Conservation (phyloP, 208 protist genomes). For the Novymonas esmeraldas region DNA sequence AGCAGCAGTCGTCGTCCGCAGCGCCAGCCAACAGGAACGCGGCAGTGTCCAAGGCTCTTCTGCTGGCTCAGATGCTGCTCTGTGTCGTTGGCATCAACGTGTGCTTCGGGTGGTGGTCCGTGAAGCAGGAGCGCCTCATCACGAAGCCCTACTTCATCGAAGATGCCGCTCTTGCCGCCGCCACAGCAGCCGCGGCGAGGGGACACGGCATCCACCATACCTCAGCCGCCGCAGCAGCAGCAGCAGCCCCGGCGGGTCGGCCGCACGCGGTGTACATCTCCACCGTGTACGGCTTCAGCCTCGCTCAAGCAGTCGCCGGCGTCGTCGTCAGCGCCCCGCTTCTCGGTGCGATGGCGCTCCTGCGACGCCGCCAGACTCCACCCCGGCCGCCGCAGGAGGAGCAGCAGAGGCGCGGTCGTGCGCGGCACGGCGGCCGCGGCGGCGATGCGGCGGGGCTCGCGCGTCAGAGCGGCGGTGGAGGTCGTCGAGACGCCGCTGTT, state of each 20-base stretch:
- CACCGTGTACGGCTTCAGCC: constrained; percentile 31
- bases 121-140: constrained; percentile 83
- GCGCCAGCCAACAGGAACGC: no score
- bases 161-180: background rate
- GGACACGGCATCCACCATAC: constrained; percentile 3
- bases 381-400: background rate
- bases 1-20: no score
- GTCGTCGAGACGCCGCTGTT: background rate
- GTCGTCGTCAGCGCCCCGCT: constrained; percentile 21
- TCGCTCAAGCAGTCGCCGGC: constrained; percentile 31
- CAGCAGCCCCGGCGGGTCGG: background rate
- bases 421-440: background rate
- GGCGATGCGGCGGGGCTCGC: background rate
- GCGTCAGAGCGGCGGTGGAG: background rate
- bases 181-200: background rate
- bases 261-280: constrained; percentile 20
- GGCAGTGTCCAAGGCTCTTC: constrained; percentile 13
- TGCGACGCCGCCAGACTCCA: background rate
- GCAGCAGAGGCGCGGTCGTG: background rate
- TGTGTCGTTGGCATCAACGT: constrained; percentile 79
- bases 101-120: constrained; percentile 82
- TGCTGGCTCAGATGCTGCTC: constrained; percentile 59
- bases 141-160: constrained; percentile 61
- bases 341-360: constrained; percentile 2
- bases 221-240: background rate